phyloP scores from a whole-genome alignment of 1,284 basidiomycete genomes.

The Ganoderma sp. region DNA sequence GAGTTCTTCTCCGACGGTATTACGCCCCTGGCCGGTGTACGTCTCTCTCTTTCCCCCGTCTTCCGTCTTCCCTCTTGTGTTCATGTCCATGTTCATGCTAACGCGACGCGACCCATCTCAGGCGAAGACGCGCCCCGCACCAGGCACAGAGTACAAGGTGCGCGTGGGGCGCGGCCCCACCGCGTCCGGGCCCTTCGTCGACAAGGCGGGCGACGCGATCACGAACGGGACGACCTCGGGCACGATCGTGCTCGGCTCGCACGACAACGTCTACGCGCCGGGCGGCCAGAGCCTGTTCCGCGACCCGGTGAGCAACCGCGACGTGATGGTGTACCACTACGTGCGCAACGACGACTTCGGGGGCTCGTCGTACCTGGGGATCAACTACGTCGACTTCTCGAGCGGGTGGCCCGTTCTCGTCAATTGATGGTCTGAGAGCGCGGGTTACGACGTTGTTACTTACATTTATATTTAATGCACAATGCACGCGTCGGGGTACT shows the following conservation, averaged over 20 bases:
- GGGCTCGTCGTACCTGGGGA: conserved; percentile 19
- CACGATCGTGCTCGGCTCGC: conserved; percentile 41
- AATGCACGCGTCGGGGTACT: too few relatives aligned
- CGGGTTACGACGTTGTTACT: too few relatives aligned
- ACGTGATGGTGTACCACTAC: conserved; percentile 29
- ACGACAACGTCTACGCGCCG: conserved; percentile 44
- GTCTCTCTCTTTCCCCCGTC: background rate
- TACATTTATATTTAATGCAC: too few relatives aligned
- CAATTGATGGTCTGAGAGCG: background rate
- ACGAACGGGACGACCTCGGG: conserved; percentile 33
- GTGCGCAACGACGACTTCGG: conserved; percentile 17
- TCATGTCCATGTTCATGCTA: background rate
- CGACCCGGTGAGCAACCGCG: conserved; percentile 24
- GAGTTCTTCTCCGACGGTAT: conserved; percentile 18
- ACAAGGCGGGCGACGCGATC: conserved; percentile 33
- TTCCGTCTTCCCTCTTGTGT: background rate
- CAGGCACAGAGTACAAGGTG: conserved; percentile 30
- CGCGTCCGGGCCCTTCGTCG: conserved; percentile 39
- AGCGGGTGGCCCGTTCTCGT: conserved; percentile 16
- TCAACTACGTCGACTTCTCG: conserved; percentile 21
- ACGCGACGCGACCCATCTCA: background rate
- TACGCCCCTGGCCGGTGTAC: conserved; percentile 8
- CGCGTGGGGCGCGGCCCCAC: conserved; percentile 39
- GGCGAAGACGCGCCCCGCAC: background rate
- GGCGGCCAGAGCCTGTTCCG: conserved; percentile 34